Conservation (phyloP, 257 asterid genomes). For the Gentiana dahurica region DNA sequence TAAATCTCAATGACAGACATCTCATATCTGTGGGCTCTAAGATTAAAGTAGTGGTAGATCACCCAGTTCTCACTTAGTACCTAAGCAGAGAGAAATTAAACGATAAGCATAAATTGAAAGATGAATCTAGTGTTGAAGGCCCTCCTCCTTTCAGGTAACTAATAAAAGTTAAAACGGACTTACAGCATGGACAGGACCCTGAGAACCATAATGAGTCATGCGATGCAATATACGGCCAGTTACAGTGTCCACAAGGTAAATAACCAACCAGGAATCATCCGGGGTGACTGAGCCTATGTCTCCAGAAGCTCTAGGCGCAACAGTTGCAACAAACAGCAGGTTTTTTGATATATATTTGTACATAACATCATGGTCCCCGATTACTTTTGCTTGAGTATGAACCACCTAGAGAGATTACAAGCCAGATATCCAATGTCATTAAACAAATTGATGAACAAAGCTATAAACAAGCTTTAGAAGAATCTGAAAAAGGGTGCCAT, state of each 20-base stretch:
- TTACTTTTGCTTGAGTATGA: constrained; percentile 94
- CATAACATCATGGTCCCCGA: constrained; percentile 86
- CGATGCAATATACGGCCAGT: constrained; percentile 91
- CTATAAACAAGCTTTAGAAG: constrained; percentile 5
- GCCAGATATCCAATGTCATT: constrained; percentile 4
- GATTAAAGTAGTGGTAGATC: constrained; percentile 94
- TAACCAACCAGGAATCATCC: constrained; percentile 79
- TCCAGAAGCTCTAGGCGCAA: constrained; percentile 78
- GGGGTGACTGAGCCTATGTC: constrained; percentile 85
- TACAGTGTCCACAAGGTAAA: constrained; percentile 78
- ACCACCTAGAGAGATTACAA: constrained; percentile 53
- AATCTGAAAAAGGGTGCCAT: neutral
- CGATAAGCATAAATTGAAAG: neutral
- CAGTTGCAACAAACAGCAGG: constrained; percentile 78
- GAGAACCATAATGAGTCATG: constrained; percentile 88
- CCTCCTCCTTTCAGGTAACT: neutral
- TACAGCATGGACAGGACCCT: constrained; percentile 92
- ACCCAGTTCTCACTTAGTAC: constrained; percentile 97
- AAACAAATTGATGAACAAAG: constrained; percentile 11
- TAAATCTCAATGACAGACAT: constrained; percentile 97
- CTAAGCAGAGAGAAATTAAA: constrained; percentile 19
- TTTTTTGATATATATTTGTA: constrained; percentile 86
- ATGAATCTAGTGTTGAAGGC: neutral
- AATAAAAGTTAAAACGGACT: constrained; percentile 23
- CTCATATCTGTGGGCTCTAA: constrained; percentile 93